Base-by-base conservation (phyloP, 2,329 filamentous ascomycete species). In the Drechmeria coniospora region DNA sequence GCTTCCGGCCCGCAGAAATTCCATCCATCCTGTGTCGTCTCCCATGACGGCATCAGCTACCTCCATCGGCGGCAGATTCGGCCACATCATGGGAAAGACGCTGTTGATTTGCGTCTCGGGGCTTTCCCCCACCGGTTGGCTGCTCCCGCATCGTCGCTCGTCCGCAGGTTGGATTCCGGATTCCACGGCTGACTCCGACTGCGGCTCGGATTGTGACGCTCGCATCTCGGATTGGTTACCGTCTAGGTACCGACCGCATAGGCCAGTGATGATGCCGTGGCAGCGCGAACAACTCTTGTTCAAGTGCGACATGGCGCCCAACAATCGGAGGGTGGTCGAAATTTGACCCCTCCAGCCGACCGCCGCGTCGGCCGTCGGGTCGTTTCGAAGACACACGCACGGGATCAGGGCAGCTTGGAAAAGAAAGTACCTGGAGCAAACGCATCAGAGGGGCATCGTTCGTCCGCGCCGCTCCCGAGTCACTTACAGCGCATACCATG, bases 331-430 rank as follows among this genome's bases (percentile, higher is more conserved):
- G 1, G 56, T 52, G 3, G 40, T 45, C 3, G 36, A 39, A 21
- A 63, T 51, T 32, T 63, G 59, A 2, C 42, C 35, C 7, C 53
- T 47, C 59, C 58, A 63, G 30, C 49, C 49, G 1, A 40, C 22
- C 6, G 54, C 54, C 8, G 49, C 36, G 3, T 43, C 30, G 2
- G 55, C 51, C 6, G 39, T 36, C 1, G 59, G 55, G 5, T 56
- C 43, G 29, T 59, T 61, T 5, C 59, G 54, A 3, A 63, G 46
- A 31, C 57, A 63, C 8, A 63, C 54, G 25, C 52, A 56, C 1
- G 59, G 61, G 8, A 65, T 63, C 11, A 65, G 42, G 3, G 54
- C 56, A 1, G 60, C 59, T 31, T 64, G 61, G 29, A 65, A 65
- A 5, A 63, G 46, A 31, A 63, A 63, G 36, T 61, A 63, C 21